Evolutionary conservation across 129 eudicot species (phyloP), one percentile per base, ranked within the genome.

Genomic region (Oenanthe sinensis): DNA sequence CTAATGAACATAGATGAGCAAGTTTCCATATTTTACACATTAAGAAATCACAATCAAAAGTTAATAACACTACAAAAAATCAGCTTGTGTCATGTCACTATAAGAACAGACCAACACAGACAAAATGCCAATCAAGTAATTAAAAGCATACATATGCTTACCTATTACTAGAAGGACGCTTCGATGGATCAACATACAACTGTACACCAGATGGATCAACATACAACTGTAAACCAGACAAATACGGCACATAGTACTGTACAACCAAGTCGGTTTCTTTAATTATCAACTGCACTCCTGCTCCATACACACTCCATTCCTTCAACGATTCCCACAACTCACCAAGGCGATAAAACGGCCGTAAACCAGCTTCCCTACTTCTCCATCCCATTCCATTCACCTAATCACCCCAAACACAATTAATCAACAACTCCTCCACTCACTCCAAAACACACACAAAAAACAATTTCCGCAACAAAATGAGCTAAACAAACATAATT

Each of bases 221-320:
- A 75, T 88, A 90, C 73, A 92, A 79, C 67, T 92, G 96, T 28
- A 92, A 87, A 46, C 93, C 96, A 16, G 97, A 92, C 77, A 92
- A 84, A 79, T 22, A 90, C 0, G 97, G 97, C 71, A 84, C 87
- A 79, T 92, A 92, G 70, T 82, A 90, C 77, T 90, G 96, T 24
- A 81, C 79, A 65, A 82, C 73, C 6, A 78, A 84, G 80, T 90
- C 85, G 75, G n/a, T 76, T 75, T 87, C 96, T 28, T 81, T 45
- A 46, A 92, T 78, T 79, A 88, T 28, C 8, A 92, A 75, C 6
- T 96, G 96, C 22, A 92, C 97, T 79, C 92, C 97, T 16, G 77
- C 92, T 48, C 97, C 97, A 86, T 85, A 90, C 3, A 75, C 93
- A 80, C 97, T 92, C 89, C 89, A 82, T 79, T 84, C 88, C 28